phyloP scores from a whole-genome alignment of 352 stramenopile species.

The Phytophthora podocarpi region DNA sequence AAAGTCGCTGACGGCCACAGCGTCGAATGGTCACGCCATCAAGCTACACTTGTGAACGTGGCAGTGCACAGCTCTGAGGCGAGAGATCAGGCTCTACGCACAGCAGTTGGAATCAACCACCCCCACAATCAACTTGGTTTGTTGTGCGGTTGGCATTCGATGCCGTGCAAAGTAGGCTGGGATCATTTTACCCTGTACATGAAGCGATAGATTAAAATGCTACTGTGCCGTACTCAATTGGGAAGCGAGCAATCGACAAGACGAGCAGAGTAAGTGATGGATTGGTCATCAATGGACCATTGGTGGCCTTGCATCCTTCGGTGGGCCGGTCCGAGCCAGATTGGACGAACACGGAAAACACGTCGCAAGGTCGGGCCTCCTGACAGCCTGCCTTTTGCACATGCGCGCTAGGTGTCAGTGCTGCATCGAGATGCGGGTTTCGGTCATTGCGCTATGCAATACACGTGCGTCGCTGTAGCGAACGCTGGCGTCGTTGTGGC shows the following conservation, averaged over 20 bases:
- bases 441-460: conserved; percentile 14
- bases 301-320: not conserved
- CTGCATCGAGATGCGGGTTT: not conserved
- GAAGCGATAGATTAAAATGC: too few species aligned
- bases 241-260: not conserved
- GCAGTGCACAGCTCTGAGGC: not conserved
- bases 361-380: conserved; percentile 15
- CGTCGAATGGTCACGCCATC: conserved; percentile 15
- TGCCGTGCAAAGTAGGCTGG: too few species aligned
- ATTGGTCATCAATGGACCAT: too few species aligned
- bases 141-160: too few species aligned
- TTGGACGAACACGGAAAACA: conserved; percentile 29
- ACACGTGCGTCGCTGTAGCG: not conserved
- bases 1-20: conserved; percentile 1
- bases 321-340: not conserved
- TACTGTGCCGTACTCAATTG: too few species aligned
- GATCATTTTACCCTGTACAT: too few species aligned
- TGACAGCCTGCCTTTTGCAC: too few species aligned
- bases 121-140: too few species aligned
- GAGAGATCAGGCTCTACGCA: not conserved
- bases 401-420: too few species aligned
- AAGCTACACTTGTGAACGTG: conserved; percentile 1
- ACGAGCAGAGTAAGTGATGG: not conserved
- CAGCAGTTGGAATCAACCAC: too few species aligned
- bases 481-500: too few species aligned